Evolutionary conservation across 1,284 basidiomycete species (phyloP), one percentile per base, ranked within the genome.

Genomic region (Phellopilus nigrolimitatus): DNA sequence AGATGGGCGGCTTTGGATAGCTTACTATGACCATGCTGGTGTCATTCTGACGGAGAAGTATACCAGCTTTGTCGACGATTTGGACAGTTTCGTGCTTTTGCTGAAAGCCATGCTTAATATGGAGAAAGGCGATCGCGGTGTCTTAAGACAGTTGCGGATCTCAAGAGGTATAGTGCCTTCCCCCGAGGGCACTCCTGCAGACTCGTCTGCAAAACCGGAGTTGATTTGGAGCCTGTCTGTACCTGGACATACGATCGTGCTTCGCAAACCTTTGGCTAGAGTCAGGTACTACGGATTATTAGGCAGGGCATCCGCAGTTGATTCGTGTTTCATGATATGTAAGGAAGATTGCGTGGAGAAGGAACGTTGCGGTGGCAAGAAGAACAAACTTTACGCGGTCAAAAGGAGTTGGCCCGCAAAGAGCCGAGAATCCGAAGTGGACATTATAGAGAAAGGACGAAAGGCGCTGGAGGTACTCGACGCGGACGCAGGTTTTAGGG

Each of bases 11-110:
- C 5, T 44, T 3, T 31, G 42, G 42, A 27, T 44, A 3, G 28
- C 25, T 28, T 44, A 44, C 27, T 44, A 44, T 33, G 42, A 44
- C 22, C 42, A 33, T 10, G 15, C 27, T 2, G 42, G 42, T 17
- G 31, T 44, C 12, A 13, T 44, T n/a, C 15, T 2, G n/a, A n/a
- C 34, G 12, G 7, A 10, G 8, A 7, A 13, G 15, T 7, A 7
- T 2, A 1, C 19, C 15, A 15, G 8, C 34, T 37, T 37, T 8
- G 34, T 37, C 34, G 19, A 17, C n/a, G 34, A 37, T 15, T 17
- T 37, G 15, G n/a, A n/a, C n/a, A 37, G 15, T 8, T 37, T 37
- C 34, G 34, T 37, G 34, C 34, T 37, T 17, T 17, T 37, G 3
- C 8, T 37, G 7, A 37, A 37, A 17, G 3, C 10, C 31, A 33